Base-by-base conservation (phyloP, 164 flowering plant genomes). In the Santalum album region DNA sequence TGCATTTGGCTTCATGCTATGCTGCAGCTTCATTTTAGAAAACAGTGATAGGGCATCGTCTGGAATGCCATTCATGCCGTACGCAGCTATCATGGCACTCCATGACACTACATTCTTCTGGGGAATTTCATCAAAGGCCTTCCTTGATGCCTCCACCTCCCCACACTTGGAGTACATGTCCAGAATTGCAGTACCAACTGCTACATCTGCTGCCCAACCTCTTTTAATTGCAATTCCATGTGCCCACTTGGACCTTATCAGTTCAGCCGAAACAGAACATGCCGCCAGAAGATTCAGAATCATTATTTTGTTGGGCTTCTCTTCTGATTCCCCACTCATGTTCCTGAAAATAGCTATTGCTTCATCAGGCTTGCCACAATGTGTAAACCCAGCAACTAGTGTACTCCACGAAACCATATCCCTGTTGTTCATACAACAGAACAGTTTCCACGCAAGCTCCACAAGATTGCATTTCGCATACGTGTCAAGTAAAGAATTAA, bases 121-220 rank as follows among this genome's bases (percentile, higher is more conserved):
- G 2, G 63, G 68, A 44, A 82, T 81, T 46, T 71, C 78, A 26
- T 80, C 67, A 42, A 92, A 92, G 21, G 70, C 82, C 72, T 49
- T 81, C 49, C 71, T 70, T 16, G 98, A 76, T 12, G 63, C 40
- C 16, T 65, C 82, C 36, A 84, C 65, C 7, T 70, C 80, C n/a
- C 95, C 95, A 62, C 91, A 82, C 63, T 86, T 82, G 0, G 89
- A 65, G 66, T 88, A 88, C 86, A 78, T 83, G 40, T 84, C 78
- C 19, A 91, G 52, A 29, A 88, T 65, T 5, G 96, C 81, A 21
- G 95, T 88, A 42, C 82, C 92, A 40, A 91, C 76, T 0, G 67
- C 72, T 29, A 79, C 86, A 57, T 86, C 75, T 25, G 64, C 19
- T 1, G 65, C 62, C 49, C 81, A 64, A 39, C 79, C 81, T 55